These are phyloP conservation scores for Plasmodium cynomolgi DNA, from an alignment of 169 alveolate species.

Conservation along the genomic window DNA sequence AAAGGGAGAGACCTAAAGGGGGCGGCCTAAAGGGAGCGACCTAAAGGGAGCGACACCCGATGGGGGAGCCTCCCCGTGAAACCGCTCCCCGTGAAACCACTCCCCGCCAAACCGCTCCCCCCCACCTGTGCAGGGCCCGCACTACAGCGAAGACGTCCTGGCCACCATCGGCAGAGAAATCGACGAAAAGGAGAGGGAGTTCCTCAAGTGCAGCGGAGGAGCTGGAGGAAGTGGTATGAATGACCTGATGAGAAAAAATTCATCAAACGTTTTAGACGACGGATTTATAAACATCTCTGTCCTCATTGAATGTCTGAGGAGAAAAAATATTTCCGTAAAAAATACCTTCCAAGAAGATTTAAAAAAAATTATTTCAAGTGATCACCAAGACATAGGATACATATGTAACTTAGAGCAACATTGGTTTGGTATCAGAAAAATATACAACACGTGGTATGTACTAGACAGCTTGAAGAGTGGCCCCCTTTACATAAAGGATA, in stretches of 20 bases:
- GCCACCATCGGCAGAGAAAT: slow-evolving; percentile 84
- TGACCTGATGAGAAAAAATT: slow-evolving; percentile 60
- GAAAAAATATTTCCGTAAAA: slow-evolving; percentile 63
- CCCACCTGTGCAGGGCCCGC: slow-evolving; percentile 77
- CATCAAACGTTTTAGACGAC: slow-evolving; percentile 83
- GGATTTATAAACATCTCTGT: slow-evolving; percentile 84
- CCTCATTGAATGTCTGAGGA: slow-evolving; percentile 81
- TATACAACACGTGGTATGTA: slow-evolving; percentile 85
- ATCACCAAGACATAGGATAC: slow-evolving; percentile 83
- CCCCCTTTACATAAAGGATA: slow-evolving; percentile 77
- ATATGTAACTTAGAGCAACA: slow-evolving; percentile 86
- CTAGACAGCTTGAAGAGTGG: slow-evolving; percentile 83
- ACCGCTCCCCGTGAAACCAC: neutral
- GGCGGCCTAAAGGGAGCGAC: neutral
- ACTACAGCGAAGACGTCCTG: slow-evolving; percentile 79
- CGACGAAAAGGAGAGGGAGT: slow-evolving; percentile 80
- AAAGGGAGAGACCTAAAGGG: neutral
- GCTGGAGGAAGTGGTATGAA: neutral
- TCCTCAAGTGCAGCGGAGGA: slow-evolving; percentile 21
- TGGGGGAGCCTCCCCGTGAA: neutral
- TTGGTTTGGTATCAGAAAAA: slow-evolving; percentile 86
- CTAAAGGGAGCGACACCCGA: neutral
- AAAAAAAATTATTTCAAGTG: slow-evolving; percentile 80
- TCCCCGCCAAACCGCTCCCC: neutral
- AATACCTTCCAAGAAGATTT: slow-evolving; percentile 77